phyloP scores from a whole-genome alignment of 306 rosid species.

The Vigna trinervia region DNA sequence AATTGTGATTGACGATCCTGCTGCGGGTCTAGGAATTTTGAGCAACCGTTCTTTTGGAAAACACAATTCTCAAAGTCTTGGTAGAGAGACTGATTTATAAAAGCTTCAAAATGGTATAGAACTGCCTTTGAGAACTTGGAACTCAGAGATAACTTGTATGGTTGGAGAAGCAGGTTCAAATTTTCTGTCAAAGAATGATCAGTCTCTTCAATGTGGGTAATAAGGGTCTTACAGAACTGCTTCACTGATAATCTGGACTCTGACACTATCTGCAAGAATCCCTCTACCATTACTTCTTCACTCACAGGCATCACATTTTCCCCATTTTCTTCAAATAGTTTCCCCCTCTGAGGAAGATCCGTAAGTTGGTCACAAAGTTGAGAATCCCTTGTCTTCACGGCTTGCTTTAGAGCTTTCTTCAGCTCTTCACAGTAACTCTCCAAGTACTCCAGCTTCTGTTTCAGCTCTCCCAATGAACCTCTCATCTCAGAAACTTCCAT shows the following conservation, averaged over 20 bases:
- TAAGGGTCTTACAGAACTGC: constrained; percentile 86
- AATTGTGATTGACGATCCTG: constrained; percentile 76
- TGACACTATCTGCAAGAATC: constrained; percentile 91
- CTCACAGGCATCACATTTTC: constrained; percentile 75
- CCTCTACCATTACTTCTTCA: constrained; percentile 90
- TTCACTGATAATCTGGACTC: constrained; percentile 91
- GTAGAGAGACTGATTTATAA: constrained; percentile 78
- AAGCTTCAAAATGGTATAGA: constrained; percentile 84
- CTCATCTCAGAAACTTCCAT: constrained; percentile 85
- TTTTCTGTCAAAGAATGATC: constrained; percentile 70
- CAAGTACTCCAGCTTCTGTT: constrained; percentile 80
- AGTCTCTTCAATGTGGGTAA: constrained; percentile 71
- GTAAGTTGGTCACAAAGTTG: constrained; percentile 56
- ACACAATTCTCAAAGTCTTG: constrained; percentile 87
- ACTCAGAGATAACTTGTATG: constrained; percentile 71
- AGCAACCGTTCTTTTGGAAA: constrained; percentile 82
- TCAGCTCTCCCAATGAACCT: constrained; percentile 83
- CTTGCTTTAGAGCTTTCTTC: constrained; percentile 83
- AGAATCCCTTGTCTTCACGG: constrained; percentile 57
- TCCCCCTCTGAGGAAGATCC: constrained; percentile 57
- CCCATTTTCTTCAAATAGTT: constrained; percentile 53
- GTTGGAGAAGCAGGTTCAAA: constrained; percentile 78
- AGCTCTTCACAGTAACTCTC: constrained; percentile 92
- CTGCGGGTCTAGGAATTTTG: constrained; percentile 68
- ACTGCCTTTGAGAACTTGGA: constrained; percentile 86